These are phyloP conservation scores for Alectoria sarmentosa DNA, from an alignment of 495 filamentous ascomycete species.

Conservation along the genomic window DNA sequence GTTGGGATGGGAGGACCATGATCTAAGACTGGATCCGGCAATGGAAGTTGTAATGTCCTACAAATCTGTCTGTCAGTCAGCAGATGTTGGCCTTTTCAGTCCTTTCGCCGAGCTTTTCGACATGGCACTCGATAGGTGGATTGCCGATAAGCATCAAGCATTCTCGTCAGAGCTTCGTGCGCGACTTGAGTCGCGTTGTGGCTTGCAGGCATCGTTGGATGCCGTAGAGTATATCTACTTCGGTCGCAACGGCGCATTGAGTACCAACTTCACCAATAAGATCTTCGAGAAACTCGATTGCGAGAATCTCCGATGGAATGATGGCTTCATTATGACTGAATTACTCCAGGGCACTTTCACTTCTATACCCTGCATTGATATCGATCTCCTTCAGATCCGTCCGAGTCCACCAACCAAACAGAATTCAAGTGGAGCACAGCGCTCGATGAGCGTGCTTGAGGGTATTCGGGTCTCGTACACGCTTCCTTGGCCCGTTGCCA, in stretches of 20 bases:
- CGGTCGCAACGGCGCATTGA: slow-evolving; percentile 53
- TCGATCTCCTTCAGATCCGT: slow-evolving; percentile 52
- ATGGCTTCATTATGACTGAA: slow-evolving; percentile 76
- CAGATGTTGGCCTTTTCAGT: slow-evolving; percentile 37
- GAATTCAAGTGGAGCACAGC: slow-evolving; percentile 21
- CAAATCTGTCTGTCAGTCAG: slow-evolving; percentile 30
- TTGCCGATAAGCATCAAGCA: slow-evolving; percentile 61
- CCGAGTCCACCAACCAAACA: slow-evolving; percentile 25
- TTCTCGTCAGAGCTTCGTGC: slow-evolving; percentile 57
- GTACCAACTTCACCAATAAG: slow-evolving; percentile 54
- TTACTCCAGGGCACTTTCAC: slow-evolving; percentile 64
- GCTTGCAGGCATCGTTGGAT: slow-evolving; percentile 57
- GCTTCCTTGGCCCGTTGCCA: slow-evolving; percentile 80
- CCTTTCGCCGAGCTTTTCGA: slow-evolving; percentile 73
- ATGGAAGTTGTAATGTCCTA: slow-evolving; percentile 25
- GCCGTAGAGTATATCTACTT: slow-evolving; percentile 65
- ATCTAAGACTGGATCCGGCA: not conserved
- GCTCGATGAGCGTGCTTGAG: slow-evolving; percentile 46
- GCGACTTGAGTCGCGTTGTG: slow-evolving; percentile 61
- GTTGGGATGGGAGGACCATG: slow-evolving; percentile 31
- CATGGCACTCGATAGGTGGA: slow-evolving; percentile 61
- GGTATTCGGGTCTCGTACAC: slow-evolving; percentile 52
- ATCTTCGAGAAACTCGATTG: slow-evolving; percentile 75
- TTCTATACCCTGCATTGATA: slow-evolving; percentile 41
- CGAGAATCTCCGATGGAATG: slow-evolving; percentile 62